Evolutionary conservation across 1,284 basidiomycete genomes (phyloP), one percentile per base, ranked within the genome.

Genomic region (Pseudozyma sp.): DNA sequence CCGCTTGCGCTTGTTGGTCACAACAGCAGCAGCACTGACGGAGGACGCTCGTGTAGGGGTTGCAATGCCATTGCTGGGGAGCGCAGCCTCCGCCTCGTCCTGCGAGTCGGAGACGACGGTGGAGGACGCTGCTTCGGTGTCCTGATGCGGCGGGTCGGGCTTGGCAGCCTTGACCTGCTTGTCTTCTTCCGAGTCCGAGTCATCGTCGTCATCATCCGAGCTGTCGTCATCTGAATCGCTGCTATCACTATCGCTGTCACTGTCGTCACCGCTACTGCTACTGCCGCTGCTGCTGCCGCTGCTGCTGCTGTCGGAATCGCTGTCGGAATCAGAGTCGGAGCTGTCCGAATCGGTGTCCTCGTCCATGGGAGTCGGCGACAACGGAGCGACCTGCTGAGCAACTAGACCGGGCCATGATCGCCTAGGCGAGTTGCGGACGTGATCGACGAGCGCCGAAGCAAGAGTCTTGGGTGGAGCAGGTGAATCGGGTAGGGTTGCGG

Each of bases 381-480:
- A 30, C 29, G 54, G 5, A 0, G 44, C 24, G 5, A 44, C 7
- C 43, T 35, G 44, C 39, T 52, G 53, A 44, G 44, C 46, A 2
- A 45, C 43, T 17, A 73, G 43, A 33, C 70, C 70, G 9, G 65
- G 65, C 70, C 70, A 73, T 14, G 70, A 68, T 3, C 54, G 34
- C 34, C 70, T 54, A 14, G 70, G 70, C 9, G 70, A 68, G 46
- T 73, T 68, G 10, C 70, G 57, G 8, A 73, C 65, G 43, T 73
- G 70, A 34, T 73, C 65, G 33, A 73, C 54, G 30, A 73, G 53
- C 13, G 70, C 70, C 9, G 70, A 68, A 13, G 70, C 70, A 37
- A 73, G 54, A 6, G 65, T 68, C 30, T 61, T 42, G 1, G 65
- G 65, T 13, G 69, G 64, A 8, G 58, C 63, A 14, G 68, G 62